Conservation (phyloP, 2,329 filamentous ascomycete genomes). For the Sporothrix schenckii region DNA sequence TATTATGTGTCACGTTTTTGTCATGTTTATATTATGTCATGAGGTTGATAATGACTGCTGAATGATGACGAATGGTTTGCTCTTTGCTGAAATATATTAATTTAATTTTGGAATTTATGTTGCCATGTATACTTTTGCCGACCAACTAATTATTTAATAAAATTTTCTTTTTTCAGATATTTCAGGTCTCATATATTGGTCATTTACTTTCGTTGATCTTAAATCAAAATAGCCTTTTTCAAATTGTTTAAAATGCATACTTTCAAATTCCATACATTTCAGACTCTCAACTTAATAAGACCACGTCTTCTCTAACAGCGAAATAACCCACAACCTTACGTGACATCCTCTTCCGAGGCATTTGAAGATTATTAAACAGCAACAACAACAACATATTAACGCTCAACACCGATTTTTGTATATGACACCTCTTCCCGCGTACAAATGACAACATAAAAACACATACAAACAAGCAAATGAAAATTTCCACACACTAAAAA, state of each 20-base stretch:
- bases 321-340: not conserved
- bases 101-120: not conserved
- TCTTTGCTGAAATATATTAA: not conserved
- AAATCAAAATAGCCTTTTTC: rapidly evolving
- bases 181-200: too few species aligned
- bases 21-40: not conserved
- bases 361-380: not conserved
- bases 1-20: not conserved
- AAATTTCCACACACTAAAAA: not conserved
- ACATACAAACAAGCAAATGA: not conserved
- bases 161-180: too few species aligned
- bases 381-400: too few species aligned
- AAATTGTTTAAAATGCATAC: too few species aligned
- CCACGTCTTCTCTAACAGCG: too few species aligned
- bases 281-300: too few species aligned
- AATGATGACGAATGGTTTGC: not conserved
- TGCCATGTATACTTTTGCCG: not conserved
- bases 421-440: not conserved
- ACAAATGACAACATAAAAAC: not conserved
- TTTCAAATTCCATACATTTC: too few species aligned
- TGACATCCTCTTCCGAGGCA: not conserved
- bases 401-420: not conserved
- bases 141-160: too few species aligned
- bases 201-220: not conserved
- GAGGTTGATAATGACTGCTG: not conserved